Percentiles rank a stretch among this genome's conserved stretches.
Evolutionary conservation across 768 basidiomycete species (phyloP).

Genomic region (Tremella fuciformis): DNA sequence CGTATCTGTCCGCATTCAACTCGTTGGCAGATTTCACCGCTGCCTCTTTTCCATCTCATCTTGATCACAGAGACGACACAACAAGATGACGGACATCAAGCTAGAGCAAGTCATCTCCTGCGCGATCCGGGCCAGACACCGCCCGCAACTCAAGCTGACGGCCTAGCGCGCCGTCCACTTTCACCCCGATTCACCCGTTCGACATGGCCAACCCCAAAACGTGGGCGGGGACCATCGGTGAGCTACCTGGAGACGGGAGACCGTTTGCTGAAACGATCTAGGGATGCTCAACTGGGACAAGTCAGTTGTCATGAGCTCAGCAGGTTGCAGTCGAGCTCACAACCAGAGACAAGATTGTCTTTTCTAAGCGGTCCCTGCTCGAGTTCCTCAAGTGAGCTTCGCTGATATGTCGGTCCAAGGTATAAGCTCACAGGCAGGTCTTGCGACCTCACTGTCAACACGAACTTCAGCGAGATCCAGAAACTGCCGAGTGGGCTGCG

Average conservation of each 20-base stretch:
- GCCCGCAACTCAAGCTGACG: background rate
- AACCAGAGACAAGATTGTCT: conserved; percentile 49
- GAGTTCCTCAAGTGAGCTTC: conserved; percentile 51
- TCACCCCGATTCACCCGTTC: conserved; percentile 51
- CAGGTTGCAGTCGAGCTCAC: conserved; percentile 4
- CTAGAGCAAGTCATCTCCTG: background rate
- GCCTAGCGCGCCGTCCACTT: conserved; percentile 38
- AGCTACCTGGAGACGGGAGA: conserved; percentile 11
- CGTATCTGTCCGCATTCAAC: too few relatives aligned
- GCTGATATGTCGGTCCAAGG: background rate
- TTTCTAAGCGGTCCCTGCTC: conserved; percentile 50
- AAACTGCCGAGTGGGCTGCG: conserved; percentile 48
- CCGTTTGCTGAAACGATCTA: conserved; percentile 10
- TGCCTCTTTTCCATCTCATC: too few relatives aligned
- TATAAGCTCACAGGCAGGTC: conserved; percentile 16
- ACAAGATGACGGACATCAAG: background rate
- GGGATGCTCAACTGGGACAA: conserved; percentile 52
- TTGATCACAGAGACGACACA: too few relatives aligned
- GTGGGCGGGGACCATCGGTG: conserved; percentile 45
- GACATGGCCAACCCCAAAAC: conserved; percentile 47
- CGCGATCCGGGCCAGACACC: too few relatives aligned
- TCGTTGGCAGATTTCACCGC: too few relatives aligned
- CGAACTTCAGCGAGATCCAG: conserved; percentile 47
- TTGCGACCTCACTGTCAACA: conserved; percentile 42
- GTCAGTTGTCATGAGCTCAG: conserved; percentile 18